These are phyloP conservation scores for Aspergillus bridgeri DNA, from an alignment of 495 filamentous ascomycete genomes.

Conservation along the genomic window DNA sequence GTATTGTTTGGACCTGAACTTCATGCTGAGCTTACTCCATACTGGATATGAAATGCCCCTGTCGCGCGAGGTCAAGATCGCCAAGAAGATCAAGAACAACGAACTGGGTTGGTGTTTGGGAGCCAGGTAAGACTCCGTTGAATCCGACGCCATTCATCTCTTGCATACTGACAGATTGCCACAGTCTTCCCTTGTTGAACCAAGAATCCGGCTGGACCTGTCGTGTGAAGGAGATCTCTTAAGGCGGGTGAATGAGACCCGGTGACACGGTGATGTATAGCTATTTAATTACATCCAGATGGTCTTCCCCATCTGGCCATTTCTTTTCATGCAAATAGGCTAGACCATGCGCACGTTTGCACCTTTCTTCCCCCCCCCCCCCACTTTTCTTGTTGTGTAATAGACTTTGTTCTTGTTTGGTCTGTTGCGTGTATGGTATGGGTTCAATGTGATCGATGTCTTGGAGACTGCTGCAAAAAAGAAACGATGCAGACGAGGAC, in stretches of 20 bases:
- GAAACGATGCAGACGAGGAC: not conserved
- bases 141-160: not conserved
- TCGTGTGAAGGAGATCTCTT: constrained; percentile 61
- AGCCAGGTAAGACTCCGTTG: constrained; percentile 65
- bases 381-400: constrained; percentile 5
- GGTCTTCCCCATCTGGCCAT: constrained; percentile 6
- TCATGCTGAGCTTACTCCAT: constrained; percentile 88
- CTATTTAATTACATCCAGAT: constrained; percentile 5
- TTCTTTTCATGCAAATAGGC: constrained; percentile 23
- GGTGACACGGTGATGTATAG: constrained; percentile 12
- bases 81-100: constrained; percentile 97
- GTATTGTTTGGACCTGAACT: constrained; percentile 90
- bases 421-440: constrained; percentile 7
- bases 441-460: constrained; percentile 11
- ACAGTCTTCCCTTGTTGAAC: constrained; percentile 68
- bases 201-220: constrained; percentile 76
- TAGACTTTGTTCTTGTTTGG: not conserved
- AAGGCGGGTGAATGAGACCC: constrained; percentile 23
- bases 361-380: constrained; percentile 1
- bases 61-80: constrained; percentile 91
- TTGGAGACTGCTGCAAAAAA: not conserved
- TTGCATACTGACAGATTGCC: constrained; percentile 29
- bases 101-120: constrained; percentile 98
- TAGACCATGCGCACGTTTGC: constrained; percentile 20
- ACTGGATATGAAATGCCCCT: constrained; percentile 98